These are phyloP conservation scores for Bisporella sp. DNA, from an alignment of 2,329 filamentous ascomycete genomes.

Conservation along the genomic window DNA sequence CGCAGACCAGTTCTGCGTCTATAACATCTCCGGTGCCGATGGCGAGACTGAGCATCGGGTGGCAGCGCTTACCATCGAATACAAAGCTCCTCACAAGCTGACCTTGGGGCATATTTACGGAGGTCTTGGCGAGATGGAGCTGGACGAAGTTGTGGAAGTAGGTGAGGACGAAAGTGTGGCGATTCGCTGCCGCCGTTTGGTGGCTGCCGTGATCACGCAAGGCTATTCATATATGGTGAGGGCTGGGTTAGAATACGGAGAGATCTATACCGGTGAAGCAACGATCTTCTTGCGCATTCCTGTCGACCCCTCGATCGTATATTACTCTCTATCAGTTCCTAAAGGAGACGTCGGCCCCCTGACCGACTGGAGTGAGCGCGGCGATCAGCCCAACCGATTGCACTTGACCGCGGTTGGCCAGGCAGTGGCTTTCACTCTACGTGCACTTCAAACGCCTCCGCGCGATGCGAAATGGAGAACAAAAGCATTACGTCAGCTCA, in stretches of 20 bases:
- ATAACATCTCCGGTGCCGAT: not conserved
- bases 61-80: constrained; percentile 1
- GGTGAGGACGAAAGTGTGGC: not conserved
- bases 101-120: not conserved
- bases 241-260: not conserved
- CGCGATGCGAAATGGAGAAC: not conserved
- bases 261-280: constrained; percentile 1
- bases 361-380: not conserved
- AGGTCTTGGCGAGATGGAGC: constrained; percentile 1
- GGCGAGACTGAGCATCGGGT: not conserved
- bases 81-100: constrained; percentile 5
- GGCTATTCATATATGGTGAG: constrained; percentile 1
- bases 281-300: constrained; percentile 1
- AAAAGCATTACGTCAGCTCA: not conserved
- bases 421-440: constrained; percentile 1
- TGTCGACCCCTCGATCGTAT: not conserved
- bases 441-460: not conserved
- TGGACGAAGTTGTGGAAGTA: not conserved
- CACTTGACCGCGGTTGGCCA: constrained; percentile 1
- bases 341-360: not conserved
- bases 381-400: not conserved
- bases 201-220: constrained; percentile 3
- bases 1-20: constrained; percentile 4
- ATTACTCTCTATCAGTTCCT: not conserved
- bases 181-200: not conserved